Evolutionary conservation across 768 basidiomycete genomes (phyloP).

Genomic region (Trametes cubensis): DNA sequence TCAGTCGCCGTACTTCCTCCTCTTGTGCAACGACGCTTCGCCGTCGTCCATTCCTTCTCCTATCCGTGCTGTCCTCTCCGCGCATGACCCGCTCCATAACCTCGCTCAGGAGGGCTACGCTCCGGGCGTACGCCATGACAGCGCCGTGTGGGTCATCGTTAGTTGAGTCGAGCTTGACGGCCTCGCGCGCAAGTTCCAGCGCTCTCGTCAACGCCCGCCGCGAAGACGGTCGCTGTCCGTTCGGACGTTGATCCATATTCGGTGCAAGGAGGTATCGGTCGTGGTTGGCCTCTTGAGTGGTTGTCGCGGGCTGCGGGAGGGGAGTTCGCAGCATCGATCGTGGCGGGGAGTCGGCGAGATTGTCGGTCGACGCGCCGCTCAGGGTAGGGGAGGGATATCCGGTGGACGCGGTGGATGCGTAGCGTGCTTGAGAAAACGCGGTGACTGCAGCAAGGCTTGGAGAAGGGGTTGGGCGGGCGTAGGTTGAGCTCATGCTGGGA

Average conservation of each 20-base stretch:
- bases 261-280: slow-evolving; percentile 50
- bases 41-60: slow-evolving; percentile 61
- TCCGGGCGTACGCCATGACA: slow-evolving; percentile 85
- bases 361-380: slow-evolving; percentile 43
- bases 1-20: slow-evolving; percentile 84
- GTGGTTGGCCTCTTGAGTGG: slow-evolving; percentile 44
- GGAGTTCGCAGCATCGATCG: slow-evolving; percentile 48
- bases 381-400: slow-evolving; percentile 30
- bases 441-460: slow-evolving; percentile 60
- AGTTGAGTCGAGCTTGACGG: slow-evolving; percentile 83
- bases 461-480: slow-evolving; percentile 44
- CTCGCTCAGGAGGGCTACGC: slow-evolving; percentile 83
- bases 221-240: slow-evolving; percentile 69
- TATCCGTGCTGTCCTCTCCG: slow-evolving; percentile 82
- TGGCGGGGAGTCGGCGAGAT: slow-evolving; percentile 61
- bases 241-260: slow-evolving; percentile 41
- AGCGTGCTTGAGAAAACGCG: slow-evolving; percentile 59
- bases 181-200: slow-evolving; percentile 85
- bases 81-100: slow-evolving; percentile 91
- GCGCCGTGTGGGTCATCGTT: slow-evolving; percentile 89
- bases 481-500: slow-evolving; percentile 28
- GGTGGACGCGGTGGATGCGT: slow-evolving; percentile 35
- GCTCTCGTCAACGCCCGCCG: slow-evolving; percentile 85
- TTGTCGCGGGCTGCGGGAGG: slow-evolving; percentile 24
- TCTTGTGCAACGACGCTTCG: slow-evolving; percentile 87